These are phyloP conservation scores for Coprinopsis marcescibilis DNA, from an alignment of 768 basidiomycete species.

Conservation along the genomic window DNA sequence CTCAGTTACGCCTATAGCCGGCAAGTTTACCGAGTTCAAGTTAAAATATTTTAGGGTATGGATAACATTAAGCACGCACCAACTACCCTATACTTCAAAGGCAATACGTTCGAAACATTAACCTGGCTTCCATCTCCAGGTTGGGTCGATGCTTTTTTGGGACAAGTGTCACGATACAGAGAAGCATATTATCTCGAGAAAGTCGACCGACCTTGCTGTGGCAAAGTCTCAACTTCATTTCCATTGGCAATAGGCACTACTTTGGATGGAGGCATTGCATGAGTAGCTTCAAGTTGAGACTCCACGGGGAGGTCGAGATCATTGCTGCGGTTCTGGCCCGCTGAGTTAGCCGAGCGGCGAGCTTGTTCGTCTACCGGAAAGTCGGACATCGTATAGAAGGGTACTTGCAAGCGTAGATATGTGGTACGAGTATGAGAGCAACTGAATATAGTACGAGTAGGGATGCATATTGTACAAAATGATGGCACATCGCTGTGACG, in stretches of 20 bases:
- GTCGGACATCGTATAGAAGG: too few relatives aligned
- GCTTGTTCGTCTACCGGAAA: too few relatives aligned
- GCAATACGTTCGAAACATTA: constrained; percentile 20
- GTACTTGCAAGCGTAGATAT: too few relatives aligned
- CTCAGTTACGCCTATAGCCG: constrained; percentile 26
- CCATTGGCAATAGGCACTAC: background rate
- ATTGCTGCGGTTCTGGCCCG: too few relatives aligned
- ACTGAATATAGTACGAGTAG: too few relatives aligned
- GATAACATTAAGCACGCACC: constrained; percentile 27
- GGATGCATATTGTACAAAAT: too few relatives aligned
- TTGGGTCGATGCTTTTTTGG: constrained; percentile 25
- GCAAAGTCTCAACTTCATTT: constrained; percentile 20
- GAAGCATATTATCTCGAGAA: background rate
- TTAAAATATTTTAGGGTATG: too few relatives aligned
- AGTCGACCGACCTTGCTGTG: constrained; percentile 32
- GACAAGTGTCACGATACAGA: background rate
- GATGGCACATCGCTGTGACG: too few relatives aligned
- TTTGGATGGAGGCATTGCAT: background rate
- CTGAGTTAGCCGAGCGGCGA: too few relatives aligned
- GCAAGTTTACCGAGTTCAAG: background rate
- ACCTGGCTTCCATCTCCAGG: constrained; percentile 31
- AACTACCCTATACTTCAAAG: constrained; percentile 57
- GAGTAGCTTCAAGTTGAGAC: constrained; percentile 19
- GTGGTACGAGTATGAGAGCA: too few relatives aligned
- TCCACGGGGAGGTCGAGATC: too few relatives aligned